phyloP scores from a whole-genome alignment of 495 filamentous ascomycete species.

The Parmelia sp. region DNA sequence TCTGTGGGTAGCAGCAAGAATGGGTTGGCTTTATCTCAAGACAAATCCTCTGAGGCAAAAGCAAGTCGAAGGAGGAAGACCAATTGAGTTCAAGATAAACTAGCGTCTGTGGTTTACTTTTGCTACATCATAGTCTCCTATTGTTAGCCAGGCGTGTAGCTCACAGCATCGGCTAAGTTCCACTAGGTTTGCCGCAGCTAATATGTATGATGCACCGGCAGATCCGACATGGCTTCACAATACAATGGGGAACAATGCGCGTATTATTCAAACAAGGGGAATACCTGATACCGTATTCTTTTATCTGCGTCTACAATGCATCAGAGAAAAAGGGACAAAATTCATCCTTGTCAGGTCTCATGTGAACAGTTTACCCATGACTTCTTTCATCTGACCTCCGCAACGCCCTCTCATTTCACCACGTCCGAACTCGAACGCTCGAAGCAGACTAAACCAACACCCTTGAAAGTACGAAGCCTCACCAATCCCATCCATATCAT shows the following conservation, averaged over 20 bases:
- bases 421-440: background rate
- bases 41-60: no score
- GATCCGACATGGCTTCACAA: no score
- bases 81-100: no score
- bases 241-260: background rate
- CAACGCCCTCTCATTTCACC: background rate
- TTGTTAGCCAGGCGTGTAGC: no score
- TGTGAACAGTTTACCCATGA: background rate
- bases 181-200: no score
- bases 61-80: no score
- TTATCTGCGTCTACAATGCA: background rate
- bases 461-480: background rate
- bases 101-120: no score
- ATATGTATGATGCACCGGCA: no score
- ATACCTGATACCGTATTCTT: background rate
- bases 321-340: background rate
- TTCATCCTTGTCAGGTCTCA: background rate
- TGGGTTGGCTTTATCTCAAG: no score
- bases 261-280: background rate
- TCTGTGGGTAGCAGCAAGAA: no score
- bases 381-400: background rate
- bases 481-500: background rate
- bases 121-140: no score
- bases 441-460: background rate
- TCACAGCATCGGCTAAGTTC: no score